phyloP scores from a whole-genome alignment of 2,329 filamentous ascomycete species.

The Aquanectria penicillioides region DNA sequence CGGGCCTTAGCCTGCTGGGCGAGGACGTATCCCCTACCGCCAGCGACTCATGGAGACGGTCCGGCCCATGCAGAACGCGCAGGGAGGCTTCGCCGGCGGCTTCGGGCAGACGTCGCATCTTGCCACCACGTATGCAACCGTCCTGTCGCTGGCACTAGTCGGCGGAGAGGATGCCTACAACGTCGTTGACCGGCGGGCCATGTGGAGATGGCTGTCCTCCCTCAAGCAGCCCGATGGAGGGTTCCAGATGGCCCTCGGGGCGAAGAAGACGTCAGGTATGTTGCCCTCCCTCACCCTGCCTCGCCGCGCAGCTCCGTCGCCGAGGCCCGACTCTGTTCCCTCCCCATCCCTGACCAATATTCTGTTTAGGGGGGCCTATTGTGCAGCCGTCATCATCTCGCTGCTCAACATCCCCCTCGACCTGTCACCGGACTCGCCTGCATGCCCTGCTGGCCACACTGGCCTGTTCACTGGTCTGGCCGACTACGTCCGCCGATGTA shows the following conservation, averaged over 20 bases:
- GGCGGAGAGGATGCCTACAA: constrained; percentile 79
- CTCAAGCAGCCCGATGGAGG: constrained; percentile 90
- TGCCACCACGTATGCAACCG: constrained; percentile 86
- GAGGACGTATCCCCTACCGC: constrained; percentile 77
- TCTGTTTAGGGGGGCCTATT: constrained; percentile 81
- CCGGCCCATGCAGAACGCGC: constrained; percentile 80
- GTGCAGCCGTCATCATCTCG: constrained; percentile 84
- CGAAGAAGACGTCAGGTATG: constrained; percentile 90
- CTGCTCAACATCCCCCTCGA: constrained; percentile 85
- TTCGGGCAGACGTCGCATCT: constrained; percentile 90
- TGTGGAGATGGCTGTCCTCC: constrained; percentile 91
- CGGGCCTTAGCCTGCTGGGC: constrained; percentile 78
- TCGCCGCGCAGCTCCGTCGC: constrained; percentile 13
- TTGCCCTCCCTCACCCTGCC: constrained; percentile 28
- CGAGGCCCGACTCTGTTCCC: constrained; percentile 28
- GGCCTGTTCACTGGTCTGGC: constrained; percentile 77
- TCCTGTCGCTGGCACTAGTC: constrained; percentile 82
- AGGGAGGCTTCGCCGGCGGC: constrained; percentile 93
- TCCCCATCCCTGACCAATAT: constrained; percentile 26
- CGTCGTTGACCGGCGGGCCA: constrained; percentile 80
- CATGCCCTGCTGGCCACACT: constrained; percentile 68
- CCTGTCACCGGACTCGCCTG: constrained; percentile 78
- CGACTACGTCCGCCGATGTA: constrained; percentile 84
- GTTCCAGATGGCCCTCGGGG: constrained; percentile 90
- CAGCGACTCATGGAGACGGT: constrained; percentile 79